Conservation (phyloP, 305 asterid genomes). For the Solanum hybrid region DNA sequence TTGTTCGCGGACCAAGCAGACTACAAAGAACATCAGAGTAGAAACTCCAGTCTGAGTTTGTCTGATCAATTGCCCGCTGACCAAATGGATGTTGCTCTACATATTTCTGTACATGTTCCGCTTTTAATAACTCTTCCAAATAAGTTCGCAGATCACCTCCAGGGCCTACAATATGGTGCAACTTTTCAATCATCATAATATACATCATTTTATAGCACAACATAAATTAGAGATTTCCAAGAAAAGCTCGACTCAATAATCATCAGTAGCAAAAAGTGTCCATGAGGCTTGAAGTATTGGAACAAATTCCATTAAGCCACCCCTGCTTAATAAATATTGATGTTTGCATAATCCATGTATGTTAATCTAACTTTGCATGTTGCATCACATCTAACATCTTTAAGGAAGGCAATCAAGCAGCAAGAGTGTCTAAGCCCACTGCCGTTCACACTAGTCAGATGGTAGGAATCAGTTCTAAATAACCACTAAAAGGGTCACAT, state of each 20-base stretch:
- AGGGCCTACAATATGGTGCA: conserved; percentile 42
- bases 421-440: not conserved
- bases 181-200: not conserved
- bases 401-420: not conserved
- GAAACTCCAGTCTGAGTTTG: conserved; percentile 47
- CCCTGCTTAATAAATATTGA: not conserved
- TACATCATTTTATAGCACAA: not conserved
- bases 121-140: conserved; percentile 51
- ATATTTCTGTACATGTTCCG: conserved; percentile 46
- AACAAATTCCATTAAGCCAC: not conserved
- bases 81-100: conserved; percentile 80
- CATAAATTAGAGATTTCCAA: not conserved
- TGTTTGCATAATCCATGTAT: not conserved
- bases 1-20: conserved; percentile 5
- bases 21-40: conserved; percentile 47
- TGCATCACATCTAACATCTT: not conserved
- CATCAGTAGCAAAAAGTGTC: not conserved
- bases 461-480: not conserved
- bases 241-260: not conserved
- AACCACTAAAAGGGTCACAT: too few relatives aligned
- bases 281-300: not conserved
- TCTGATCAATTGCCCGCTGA: conserved; percentile 58
- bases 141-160: conserved; percentile 76
- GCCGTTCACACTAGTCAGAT: not conserved
- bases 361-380: not conserved